Percentiles rank a stretch among this genome's conserved stretches.
Conservation (phyloP, 2,329 filamentous ascomycete species). For the Fusarium sp. region DNA sequence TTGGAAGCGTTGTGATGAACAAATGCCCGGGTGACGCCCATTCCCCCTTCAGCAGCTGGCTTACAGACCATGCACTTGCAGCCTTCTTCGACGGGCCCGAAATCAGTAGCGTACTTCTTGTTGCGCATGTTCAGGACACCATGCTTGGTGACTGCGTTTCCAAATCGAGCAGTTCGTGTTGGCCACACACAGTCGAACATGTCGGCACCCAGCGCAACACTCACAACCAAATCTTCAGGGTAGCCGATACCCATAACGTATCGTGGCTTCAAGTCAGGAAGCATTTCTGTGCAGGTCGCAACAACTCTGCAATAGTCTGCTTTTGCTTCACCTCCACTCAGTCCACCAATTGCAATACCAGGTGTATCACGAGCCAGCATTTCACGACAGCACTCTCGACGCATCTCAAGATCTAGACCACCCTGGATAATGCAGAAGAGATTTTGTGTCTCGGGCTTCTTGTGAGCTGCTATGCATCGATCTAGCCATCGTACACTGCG, state of each 20-base stretch:
- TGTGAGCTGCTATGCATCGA: conserved; percentile 90
- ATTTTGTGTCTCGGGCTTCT: conserved; percentile 84
- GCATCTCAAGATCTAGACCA: conserved; percentile 87
- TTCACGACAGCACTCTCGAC: conserved; percentile 81
- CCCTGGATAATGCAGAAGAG: conserved; percentile 99
- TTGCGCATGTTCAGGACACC: conserved; percentile 90
- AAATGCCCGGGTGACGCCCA: conserved; percentile 88
- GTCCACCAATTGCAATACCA: conserved; percentile 93
- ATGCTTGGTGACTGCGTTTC: conserved; percentile 85
- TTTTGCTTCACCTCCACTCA: conserved; percentile 96
- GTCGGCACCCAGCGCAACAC: conserved; percentile 91
- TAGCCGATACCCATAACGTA: conserved; percentile 99
- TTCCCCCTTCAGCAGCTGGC: conserved; percentile 70
- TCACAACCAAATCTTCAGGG: conserved; percentile 94
- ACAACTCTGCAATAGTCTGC: conserved; percentile 92
- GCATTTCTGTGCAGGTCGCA: conserved; percentile 81
- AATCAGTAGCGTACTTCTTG: conserved; percentile 79
- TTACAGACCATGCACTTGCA: conserved; percentile 86
- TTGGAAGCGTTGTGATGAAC: conserved; percentile 92
- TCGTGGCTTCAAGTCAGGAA: conserved; percentile 92
- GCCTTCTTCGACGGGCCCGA: conserved; percentile 82
- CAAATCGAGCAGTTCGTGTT: conserved; percentile 93
- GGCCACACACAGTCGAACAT: conserved; percentile 99
- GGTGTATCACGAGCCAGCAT: conserved; percentile 94
- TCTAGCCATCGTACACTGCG: conserved; percentile 96